Base-by-base conservation (phyloP, 345 rosid genomes). In the Aquilaria yunnanensis region DNA sequence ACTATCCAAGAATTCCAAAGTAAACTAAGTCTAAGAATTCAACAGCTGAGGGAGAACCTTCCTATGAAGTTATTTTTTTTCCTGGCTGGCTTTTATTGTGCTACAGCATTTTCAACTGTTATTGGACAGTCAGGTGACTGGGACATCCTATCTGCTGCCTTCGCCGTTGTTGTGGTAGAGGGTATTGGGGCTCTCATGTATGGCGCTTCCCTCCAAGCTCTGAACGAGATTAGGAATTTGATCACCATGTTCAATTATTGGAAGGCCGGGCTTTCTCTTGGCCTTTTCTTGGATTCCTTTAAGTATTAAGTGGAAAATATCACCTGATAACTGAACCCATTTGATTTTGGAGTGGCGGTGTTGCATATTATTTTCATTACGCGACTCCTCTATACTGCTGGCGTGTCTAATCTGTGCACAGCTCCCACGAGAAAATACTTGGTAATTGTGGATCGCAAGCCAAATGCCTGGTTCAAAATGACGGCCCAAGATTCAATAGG, bases 101-200 rank as follows among this genome's bases (percentile, higher is more conserved):
- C 98, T 59, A 93, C 93, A 14, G 89, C 89, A 56, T 86, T 86
- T 59, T 79, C 85, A 10, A 86, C 85, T 52, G 88, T 86, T 66
- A 93, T 87, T n/a, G 98, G 98, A 70, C 97, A 93, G 78, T 89
- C 94, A 10, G 98, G 96, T 61, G 98, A 93, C 60, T 93, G 97
- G 98, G 98, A 93, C 84, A 92, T 89, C 54, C 76, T 93, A 14
- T 87, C 98, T 65, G 98, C 97, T 63, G 96, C 81, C 46, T 74
- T 89, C 51, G 96, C 96, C 31, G 92, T 85, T 45, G 72, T 72
- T 34, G 76, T 86, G 32, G 96, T 89, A 14, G 98, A 93, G 75
- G 92, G 83, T 45, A 92, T 92, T 12, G 97, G 97, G 69, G 91
- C 92, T n/a, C 85, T 93, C 63, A 89, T 80, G 93, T 87, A 93